Evolutionary conservation across 2,329 filamentous ascomycete species (phyloP).

Genomic region (Venturia aucupariae): DNA sequence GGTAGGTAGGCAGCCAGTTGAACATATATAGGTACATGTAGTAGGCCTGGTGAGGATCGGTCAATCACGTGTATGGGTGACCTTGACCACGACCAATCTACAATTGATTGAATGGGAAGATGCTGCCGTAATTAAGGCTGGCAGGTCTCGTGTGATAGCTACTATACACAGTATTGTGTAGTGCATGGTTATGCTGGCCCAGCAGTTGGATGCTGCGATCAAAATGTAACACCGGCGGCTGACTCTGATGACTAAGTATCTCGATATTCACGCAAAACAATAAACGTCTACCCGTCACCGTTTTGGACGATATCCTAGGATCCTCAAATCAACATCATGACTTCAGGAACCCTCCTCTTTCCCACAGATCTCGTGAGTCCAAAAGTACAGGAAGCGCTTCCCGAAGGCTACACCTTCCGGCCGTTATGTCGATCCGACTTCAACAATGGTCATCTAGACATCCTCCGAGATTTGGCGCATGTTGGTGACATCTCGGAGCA

Average conservation of each 20-base stretch:
- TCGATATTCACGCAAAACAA: too few species aligned
- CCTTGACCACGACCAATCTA: neutral
- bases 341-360: conserved; percentile 7
- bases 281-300: too few species aligned
- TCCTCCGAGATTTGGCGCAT: conserved; percentile 16
- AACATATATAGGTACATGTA: too few species aligned
- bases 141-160: neutral
- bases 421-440: conserved; percentile 18
- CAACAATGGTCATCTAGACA: conserved; percentile 17
- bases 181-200: too few species aligned
- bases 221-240: neutral
- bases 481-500: conserved; percentile 17
- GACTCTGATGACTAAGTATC: too few species aligned
- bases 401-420: conserved; percentile 18
- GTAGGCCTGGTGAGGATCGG: neutral
- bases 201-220: too few species aligned
- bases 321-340: neutral
- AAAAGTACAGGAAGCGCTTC: conserved; percentile 15
- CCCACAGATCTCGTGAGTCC: neutral
- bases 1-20: too few species aligned
- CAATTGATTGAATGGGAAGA: neutral
- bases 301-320: neutral
- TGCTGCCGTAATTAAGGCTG: neutral
- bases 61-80: neutral
- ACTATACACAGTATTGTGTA: too few species aligned